Evolutionary conservation across 2,329 filamentous ascomycete genomes (phyloP), one percentile per base, ranked within the genome.

Genomic region (Calonectria multiphialidica): DNA sequence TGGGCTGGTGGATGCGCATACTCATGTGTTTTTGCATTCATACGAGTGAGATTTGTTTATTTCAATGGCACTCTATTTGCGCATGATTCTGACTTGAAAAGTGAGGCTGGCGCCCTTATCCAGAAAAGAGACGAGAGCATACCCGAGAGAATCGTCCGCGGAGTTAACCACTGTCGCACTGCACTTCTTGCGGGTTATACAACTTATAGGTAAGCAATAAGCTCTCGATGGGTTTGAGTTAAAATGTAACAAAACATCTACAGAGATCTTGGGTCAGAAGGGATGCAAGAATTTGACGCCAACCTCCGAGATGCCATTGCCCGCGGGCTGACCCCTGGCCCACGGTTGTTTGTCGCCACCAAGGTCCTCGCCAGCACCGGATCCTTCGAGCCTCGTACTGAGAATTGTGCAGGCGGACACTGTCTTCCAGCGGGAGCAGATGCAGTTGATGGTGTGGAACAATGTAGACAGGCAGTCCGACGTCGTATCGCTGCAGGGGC

Each of bases 41-140:
- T 88, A 88, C 76, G 80, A 80, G 78, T 86, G 80, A 76, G 71
- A 40, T 53, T 49, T 53, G 6, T 42, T 25, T 66, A 8, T 59
- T 33, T 44, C 5, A 42, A n/a, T 16, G 1, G 25, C 7, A 9
- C 9, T 12, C 25, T n/a, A 44, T 44, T 62, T 30, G 9, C 1
- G 44, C 6, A n/a, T 2, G 1, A 21, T 37, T 57, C 53, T 57
- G 13, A 62, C 57, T 2, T 30, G 1, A 30, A 70, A 74, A 83
- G 83, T 50, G 86, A 88, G 69, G 82, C 84, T 10, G 72, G 81
- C 7, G 79, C 84, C 6, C 72, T 84, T 5, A 79, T 87, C 45
- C 90, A 92, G 77, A 88, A 90, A 80, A 87, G 89, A 42, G 89
- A 91, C 72, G 89, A 91, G 75, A 89, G 88, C 68, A 80, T 89